Percentiles rank a stretch among this genome's conserved stretches.
These are phyloP conservation scores for Cupressus sempervirens DNA, from an alignment of 75 land plant genomes.

Conservation along the genomic window DNA sequence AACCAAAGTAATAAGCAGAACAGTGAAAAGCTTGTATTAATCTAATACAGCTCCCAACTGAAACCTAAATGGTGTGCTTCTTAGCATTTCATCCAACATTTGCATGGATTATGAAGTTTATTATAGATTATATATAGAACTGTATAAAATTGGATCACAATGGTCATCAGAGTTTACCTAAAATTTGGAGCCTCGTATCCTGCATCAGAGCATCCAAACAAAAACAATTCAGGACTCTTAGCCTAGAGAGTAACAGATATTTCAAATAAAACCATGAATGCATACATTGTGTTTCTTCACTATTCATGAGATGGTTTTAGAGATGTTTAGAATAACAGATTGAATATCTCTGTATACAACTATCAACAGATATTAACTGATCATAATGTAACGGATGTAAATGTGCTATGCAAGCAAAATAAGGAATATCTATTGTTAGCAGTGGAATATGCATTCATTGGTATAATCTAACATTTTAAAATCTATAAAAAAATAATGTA, in stretches of 20 bases:
- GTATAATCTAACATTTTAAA: background rate
- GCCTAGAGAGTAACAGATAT: background rate
- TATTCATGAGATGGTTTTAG: background rate
- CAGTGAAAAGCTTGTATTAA: background rate
- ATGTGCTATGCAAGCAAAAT: background rate
- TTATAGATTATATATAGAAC: background rate
- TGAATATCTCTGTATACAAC: background rate
- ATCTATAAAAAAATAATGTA: background rate
- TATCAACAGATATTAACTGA: background rate
- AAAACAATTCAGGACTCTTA: background rate
- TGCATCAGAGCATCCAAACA: constrained; percentile 4
- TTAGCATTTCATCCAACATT: background rate
- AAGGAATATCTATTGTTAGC: background rate
- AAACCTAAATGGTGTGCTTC: background rate
- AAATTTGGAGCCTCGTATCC: constrained; percentile 14
- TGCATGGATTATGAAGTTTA: background rate
- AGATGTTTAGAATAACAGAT: background rate
- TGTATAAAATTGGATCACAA: background rate
- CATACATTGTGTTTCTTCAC: background rate
- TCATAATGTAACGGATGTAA: background rate
- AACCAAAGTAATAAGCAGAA: background rate
- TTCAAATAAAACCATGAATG: background rate
- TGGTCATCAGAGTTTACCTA: background rate
- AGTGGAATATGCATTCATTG: background rate
- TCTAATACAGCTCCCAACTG: background rate